Evolutionary conservation across 2,329 filamentous ascomycete species (phyloP).

Genomic region (Pseudogymnoascus sp.): DNA sequence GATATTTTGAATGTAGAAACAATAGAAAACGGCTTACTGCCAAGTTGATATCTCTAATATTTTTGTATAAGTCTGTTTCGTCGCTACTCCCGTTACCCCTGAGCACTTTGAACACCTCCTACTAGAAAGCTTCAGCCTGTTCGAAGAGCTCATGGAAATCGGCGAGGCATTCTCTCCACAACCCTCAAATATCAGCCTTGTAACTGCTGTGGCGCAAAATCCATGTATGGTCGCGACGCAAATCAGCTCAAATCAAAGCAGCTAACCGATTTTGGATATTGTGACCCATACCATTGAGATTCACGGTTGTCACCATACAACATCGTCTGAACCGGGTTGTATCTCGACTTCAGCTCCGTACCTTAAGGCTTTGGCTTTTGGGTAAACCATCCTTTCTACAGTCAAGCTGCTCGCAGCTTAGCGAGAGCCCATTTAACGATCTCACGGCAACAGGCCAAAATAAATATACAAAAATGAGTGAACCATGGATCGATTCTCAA

Average conservation of each 20-base stretch:
- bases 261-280: neutral
- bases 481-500: neutral
- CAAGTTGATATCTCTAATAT: neutral
- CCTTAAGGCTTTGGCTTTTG: no score
- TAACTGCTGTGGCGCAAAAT: neutral
- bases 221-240: neutral
- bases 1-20: neutral
- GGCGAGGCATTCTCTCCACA: neutral
- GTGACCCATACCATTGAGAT: neutral
- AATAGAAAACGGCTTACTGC: neutral
- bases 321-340: neutral
- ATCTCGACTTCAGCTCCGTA: no score
- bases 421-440: neutral
- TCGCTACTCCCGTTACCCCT: neutral
- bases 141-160: neutral
- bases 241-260: neutral
- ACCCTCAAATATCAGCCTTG: neutral
- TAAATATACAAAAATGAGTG: neutral
- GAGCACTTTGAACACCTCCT: neutral
- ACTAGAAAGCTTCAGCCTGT: neutral
- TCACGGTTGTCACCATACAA: neutral
- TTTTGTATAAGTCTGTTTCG: neutral
- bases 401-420: neutral
- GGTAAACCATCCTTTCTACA: neutral
- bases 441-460: neutral